Evolutionary conservation across 2,329 filamentous ascomycete genomes (phyloP).

Genomic region (Aspergillus niger): DNA sequence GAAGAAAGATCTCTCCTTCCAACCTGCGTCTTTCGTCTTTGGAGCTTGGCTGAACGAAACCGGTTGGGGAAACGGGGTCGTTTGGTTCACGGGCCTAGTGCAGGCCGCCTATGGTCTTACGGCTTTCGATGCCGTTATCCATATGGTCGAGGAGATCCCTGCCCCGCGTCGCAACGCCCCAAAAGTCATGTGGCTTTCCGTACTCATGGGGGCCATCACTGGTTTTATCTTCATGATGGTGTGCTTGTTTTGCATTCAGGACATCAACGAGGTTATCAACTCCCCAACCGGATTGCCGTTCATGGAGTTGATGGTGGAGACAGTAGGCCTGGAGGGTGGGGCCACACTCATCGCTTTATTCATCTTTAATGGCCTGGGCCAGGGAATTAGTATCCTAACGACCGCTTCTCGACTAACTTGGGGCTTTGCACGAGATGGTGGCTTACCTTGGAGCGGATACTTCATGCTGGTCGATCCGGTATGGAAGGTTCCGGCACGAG

Average conservation of each 20-base stretch:
- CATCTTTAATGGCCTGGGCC: conserved; percentile 58
- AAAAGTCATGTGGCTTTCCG: conserved; percentile 55
- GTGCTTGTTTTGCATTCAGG: conserved; percentile 55
- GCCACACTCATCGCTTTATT: conserved; percentile 57
- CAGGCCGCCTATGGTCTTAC: conserved; percentile 60
- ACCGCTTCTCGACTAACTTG: conserved; percentile 56
- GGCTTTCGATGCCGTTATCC: conserved; percentile 61
- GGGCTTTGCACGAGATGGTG: conserved; percentile 59
- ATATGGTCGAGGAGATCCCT: conserved; percentile 61
- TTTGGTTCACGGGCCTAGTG: conserved; percentile 61
- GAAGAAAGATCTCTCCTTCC: conserved; percentile 48
- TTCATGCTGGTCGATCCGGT: conserved; percentile 48
- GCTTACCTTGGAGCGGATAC: conserved; percentile 49
- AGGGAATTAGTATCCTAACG: conserved; percentile 55
- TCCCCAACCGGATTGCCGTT: conserved; percentile 49
- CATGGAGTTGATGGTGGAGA: conserved; percentile 50
- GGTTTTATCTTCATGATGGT: conserved; percentile 57
- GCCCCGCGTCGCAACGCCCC: conserved; percentile 55
- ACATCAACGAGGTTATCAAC: conserved; percentile 46
- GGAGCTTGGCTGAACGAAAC: conserved; percentile 54
- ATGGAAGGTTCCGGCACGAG: conserved; percentile 57
- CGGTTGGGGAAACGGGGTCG: conserved; percentile 58
- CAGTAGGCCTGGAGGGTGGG: conserved; percentile 46
- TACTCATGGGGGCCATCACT: conserved; percentile 52
- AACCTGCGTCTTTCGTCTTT: conserved; percentile 56